phyloP scores from a whole-genome alignment of 2,329 filamentous ascomycete genomes.

The Gremmenia infestans region DNA sequence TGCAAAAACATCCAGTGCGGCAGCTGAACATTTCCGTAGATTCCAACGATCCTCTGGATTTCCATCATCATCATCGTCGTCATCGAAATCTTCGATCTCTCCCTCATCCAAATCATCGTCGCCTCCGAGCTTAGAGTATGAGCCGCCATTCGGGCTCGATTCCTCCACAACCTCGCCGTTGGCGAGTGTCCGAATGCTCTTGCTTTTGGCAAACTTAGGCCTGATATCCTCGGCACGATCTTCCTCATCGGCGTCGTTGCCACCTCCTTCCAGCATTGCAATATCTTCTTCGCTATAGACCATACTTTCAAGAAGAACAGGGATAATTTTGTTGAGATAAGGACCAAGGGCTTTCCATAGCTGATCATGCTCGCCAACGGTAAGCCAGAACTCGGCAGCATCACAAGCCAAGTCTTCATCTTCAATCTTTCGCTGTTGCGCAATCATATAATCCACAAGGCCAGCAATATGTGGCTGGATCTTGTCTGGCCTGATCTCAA shows the following conservation, averaged over 20 bases:
- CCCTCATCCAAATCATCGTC: constrained; percentile 82
- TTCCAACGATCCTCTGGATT: constrained; percentile 94
- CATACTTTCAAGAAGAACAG: constrained; percentile 90
- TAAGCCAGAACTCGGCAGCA: constrained; percentile 96
- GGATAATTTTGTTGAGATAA: constrained; percentile 78
- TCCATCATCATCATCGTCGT: constrained; percentile 70
- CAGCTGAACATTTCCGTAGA: constrained; percentile 92
- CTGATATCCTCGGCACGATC: constrained; percentile 89
- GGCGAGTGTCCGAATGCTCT: constrained; percentile 38
- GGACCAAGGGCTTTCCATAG: constrained; percentile 73
- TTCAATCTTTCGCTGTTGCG: constrained; percentile 74
- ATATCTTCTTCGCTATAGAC: constrained; percentile 95
- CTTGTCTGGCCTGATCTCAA: constrained; percentile 86
- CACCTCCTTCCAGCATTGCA: constrained; percentile 73
- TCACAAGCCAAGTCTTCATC: constrained; percentile 90
- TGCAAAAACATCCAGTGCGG: constrained; percentile 89
- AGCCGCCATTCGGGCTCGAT: constrained; percentile 48
- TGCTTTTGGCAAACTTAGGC: constrained; percentile 79
- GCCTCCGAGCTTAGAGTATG: constrained; percentile 53
- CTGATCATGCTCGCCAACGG: constrained; percentile 80
- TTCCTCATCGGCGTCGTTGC: constrained; percentile 85
- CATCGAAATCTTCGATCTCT: constrained; percentile 69
- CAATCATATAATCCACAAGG: constrained; percentile 87
- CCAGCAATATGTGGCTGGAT: constrained; percentile 82
- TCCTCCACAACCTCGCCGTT: constrained; percentile 44